These are phyloP conservation scores for Aspergillus sp. DNA, from an alignment of 2,329 filamentous ascomycete genomes.

Conservation along the genomic window DNA sequence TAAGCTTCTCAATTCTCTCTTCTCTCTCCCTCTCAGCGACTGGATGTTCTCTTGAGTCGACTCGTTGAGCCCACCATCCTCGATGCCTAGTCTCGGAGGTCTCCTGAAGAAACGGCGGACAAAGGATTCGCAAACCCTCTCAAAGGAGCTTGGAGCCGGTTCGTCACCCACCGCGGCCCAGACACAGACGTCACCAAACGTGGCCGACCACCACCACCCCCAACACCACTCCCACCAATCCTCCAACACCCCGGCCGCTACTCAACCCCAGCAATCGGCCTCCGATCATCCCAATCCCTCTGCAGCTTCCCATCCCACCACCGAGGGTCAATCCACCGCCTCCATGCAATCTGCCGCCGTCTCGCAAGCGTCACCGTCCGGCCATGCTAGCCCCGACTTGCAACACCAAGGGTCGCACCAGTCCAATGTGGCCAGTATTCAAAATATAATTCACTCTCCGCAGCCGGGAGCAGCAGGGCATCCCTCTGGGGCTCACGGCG, in stretches of 20 bases:
- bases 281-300: slow-evolving; percentile 14
- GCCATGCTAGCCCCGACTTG: slow-evolving; percentile 22
- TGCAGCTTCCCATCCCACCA: slow-evolving; percentile 18
- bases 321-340: slow-evolving; percentile 29
- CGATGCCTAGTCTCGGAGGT: slow-evolving; percentile 85
- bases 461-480: slow-evolving; percentile 41
- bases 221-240: slow-evolving; percentile 24
- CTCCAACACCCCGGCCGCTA: slow-evolving; percentile 25
- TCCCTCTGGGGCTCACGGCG: slow-evolving; percentile 23
- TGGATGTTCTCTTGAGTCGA: slow-evolving; percentile 12
- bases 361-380: slow-evolving; percentile 32
- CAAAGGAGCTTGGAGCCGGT: slow-evolving; percentile 64
- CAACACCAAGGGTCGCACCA: slow-evolving; percentile 41
- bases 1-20: neutral
- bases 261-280: slow-evolving; percentile 17
- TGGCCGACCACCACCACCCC: slow-evolving; percentile 29
- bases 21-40: slow-evolving; percentile 23
- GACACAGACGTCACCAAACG: slow-evolving; percentile 59
- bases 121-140: slow-evolving; percentile 69
- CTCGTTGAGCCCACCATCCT: slow-evolving; percentile 23
- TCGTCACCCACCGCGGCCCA: slow-evolving; percentile 62
- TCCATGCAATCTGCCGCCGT: slow-evolving; percentile 38
- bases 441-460: slow-evolving; percentile 73
- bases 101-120: slow-evolving; percentile 99
- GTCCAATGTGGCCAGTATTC: slow-evolving; percentile 77